Base-by-base conservation (phyloP, 2,329 filamentous ascomycete species). In the Fonsecaea pugnacius region DNA sequence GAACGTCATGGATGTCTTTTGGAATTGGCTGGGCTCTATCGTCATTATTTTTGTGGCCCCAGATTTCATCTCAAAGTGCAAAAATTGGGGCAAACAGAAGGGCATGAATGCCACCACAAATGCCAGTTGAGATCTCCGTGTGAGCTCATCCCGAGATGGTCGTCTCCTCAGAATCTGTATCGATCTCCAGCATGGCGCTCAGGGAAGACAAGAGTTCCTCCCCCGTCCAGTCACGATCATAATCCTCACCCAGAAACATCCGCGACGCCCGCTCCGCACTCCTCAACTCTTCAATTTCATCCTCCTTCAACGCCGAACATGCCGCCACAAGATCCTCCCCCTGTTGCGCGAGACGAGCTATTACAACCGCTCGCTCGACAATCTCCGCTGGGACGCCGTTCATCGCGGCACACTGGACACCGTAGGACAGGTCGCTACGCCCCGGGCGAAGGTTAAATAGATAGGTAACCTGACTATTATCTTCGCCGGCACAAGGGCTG, bases 351-450 rank as follows among this genome's bases (percentile, higher is more conserved):
- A 95, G 79, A 6, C 86, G 75, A 24, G 89, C 86, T 38, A 99
- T 82, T 7, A 88, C 84, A 68, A 92, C 89, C 0, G 94, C 92
- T 61, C 93, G 86, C 16, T 89, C 79, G 6, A 97, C 84, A 9
- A 98, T 85, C 4, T 84, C 82, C 18, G 78, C 73, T 33, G 91
- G 88, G 14, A 99, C 87, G 1, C 93, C 93, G 71, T 96, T 97
- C 75, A 96, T 85, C 3, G 88, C 87, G 32, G 95, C 95, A 73
- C 95, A 98, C 59, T 85, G 84, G 32, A 88, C 91, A 0, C 95
- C 95, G 72, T 96, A 96, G 73, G 92, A 97, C 14, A 90, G 89
- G 7, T 81, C 86, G 70, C 89, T 94, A 62, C 88, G 84, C 0
- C 93, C 93, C 1, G 80, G 69, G 40, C 78, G 76, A 67, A 86